Percentiles rank a stretch among this genome's conserved stretches.
Evolutionary conservation across 345 rosid genomes (phyloP).

Genomic region (Eutrema yunnanense): DNA sequence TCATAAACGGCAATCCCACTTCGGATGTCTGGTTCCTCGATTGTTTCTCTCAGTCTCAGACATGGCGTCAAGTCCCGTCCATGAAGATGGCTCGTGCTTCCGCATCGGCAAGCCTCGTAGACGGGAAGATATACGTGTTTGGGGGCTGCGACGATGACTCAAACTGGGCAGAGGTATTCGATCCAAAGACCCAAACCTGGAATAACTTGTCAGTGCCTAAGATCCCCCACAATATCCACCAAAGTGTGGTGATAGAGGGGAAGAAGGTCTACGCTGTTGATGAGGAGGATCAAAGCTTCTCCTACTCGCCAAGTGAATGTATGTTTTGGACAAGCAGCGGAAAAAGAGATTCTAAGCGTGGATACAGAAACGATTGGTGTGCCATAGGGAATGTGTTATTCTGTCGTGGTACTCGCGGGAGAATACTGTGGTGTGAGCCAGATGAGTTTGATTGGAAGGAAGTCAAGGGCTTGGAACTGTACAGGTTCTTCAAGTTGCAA

Average conservation of each 20-base stretch:
- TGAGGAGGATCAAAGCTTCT: not conserved
- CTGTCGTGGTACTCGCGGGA: not conserved
- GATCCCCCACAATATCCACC: not conserved
- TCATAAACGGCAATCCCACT: conserved; percentile 42
- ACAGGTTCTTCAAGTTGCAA: too few species aligned
- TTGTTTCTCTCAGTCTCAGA: conserved; percentile 44
- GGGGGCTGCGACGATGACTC: not conserved
- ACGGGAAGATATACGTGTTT: not conserved
- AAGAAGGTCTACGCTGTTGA: not conserved
- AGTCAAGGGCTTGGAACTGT: too few species aligned
- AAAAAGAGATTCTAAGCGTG: not conserved
- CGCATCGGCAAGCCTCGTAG: conserved; percentile 10
- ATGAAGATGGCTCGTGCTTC: conserved; percentile 48
- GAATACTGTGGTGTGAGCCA: too few species aligned
- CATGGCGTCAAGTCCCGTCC: conserved; percentile 41
- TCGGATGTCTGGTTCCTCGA: conserved; percentile 53
- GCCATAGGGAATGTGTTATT: not conserved
- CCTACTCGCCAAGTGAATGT: not conserved
- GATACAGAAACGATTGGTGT: not conserved
- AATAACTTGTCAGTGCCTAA: not conserved
- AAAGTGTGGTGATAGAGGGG: not conserved
- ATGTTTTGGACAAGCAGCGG: not conserved
- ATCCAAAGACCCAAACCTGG: not conserved
- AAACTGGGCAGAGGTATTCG: not conserved
- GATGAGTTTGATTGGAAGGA: too few species aligned